These are phyloP conservation scores for Simplicillium sp. DNA, from an alignment of 2,329 filamentous ascomycete genomes.

Conservation along the genomic window DNA sequence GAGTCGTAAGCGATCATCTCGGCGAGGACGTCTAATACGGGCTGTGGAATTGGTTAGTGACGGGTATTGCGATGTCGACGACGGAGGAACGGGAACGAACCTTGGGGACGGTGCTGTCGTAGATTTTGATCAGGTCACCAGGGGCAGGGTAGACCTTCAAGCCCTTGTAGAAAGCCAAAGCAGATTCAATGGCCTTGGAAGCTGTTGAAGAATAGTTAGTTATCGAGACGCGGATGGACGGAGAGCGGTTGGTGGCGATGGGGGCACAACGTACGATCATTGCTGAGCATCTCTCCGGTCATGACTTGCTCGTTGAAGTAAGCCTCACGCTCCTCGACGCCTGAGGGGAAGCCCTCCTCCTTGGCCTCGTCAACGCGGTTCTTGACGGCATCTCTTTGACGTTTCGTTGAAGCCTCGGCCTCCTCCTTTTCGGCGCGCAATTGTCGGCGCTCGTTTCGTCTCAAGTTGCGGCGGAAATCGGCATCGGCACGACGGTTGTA, in stretches of 20 bases:
- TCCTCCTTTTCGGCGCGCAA: conserved; percentile 64
- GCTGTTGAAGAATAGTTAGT: conserved; percentile 30
- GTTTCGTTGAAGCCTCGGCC: conserved; percentile 53
- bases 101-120: conserved; percentile 98
- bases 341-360: conserved; percentile 82
- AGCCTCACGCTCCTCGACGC: conserved; percentile 85
- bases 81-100: conserved; percentile 30
- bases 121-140: conserved; percentile 86
- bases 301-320: conserved; percentile 97
- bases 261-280: conserved; percentile 59
- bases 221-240: neutral
- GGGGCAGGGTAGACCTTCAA: conserved; percentile 97
- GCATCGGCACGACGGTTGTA: conserved; percentile 53
- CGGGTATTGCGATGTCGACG: neutral
- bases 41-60: conserved; percentile 37
- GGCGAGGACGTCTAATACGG: conserved; percentile 89
- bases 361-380: conserved; percentile 69
- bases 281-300: conserved; percentile 72
- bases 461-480: conserved; percentile 58
- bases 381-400: conserved; percentile 67
- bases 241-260: too few relatives aligned
- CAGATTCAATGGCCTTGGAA: conserved; percentile 67
- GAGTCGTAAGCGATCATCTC: conserved; percentile 96
- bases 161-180: conserved; percentile 94
- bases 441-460: conserved; percentile 67